Evolutionary conservation across 2,329 filamentous ascomycete genomes (phyloP).

Genomic region (Venturia nashicola): DNA sequence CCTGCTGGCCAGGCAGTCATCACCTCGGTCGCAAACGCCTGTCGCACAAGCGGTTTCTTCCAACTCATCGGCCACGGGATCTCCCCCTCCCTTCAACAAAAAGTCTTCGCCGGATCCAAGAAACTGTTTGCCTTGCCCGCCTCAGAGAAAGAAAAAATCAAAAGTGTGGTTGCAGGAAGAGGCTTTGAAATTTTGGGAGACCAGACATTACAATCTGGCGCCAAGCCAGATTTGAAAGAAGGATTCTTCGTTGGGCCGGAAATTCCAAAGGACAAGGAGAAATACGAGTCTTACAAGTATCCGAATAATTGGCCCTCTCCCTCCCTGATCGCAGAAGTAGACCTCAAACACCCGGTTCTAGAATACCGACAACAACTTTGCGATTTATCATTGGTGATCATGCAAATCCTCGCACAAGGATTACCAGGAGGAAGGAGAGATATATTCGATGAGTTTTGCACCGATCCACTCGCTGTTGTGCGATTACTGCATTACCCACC

Average conservation of each 20-base stretch:
- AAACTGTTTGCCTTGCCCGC: slow-evolving; percentile 37
- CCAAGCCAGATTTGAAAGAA: slow-evolving; percentile 12
- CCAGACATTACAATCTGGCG: slow-evolving; percentile 11
- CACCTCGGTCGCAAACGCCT: neutral
- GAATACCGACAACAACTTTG: slow-evolving; percentile 5
- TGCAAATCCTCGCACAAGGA: slow-evolving; percentile 4
- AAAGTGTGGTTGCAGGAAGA: slow-evolving; percentile 5
- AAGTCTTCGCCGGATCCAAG: slow-evolving; percentile 29
- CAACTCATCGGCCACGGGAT: slow-evolving; percentile 39
- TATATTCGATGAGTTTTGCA: slow-evolving; percentile 5
- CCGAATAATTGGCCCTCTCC: slow-evolving; percentile 8
- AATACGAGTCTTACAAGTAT: neutral
- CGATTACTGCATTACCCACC: slow-evolving; percentile 15
- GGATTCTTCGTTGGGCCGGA: slow-evolving; percentile 9
- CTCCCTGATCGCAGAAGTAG: neutral
- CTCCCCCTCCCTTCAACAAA: slow-evolving; percentile 26
- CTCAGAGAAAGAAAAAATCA: slow-evolving; percentile 32
- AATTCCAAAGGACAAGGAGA: neutral
- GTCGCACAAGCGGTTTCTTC: slow-evolving; percentile 37
- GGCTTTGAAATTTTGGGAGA: slow-evolving; percentile 12
- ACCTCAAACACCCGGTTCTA: neutral
- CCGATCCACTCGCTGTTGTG: slow-evolving; percentile 5
- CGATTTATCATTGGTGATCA: neutral
- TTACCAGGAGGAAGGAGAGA: neutral
- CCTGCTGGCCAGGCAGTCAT: neutral